A percentile compares a stretch with the other conserved stretches of the same genome.
Conservation (phyloP, 208 protist genomes). For the Acanthamoeba triangularis region DNA sequence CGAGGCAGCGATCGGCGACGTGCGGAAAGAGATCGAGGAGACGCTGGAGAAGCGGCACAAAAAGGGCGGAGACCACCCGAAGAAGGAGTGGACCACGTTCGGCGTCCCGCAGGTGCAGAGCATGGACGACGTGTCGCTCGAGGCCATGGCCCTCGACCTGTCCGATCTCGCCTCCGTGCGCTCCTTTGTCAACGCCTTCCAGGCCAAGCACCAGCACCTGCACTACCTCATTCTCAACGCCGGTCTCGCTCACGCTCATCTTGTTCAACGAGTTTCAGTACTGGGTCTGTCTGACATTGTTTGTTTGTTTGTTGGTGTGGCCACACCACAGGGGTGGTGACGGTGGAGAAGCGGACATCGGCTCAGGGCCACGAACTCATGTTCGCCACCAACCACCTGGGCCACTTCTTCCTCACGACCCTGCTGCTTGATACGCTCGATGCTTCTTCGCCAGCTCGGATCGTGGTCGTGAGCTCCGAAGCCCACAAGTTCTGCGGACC, state of each 20-base stretch:
- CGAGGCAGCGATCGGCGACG: conserved; percentile 24
- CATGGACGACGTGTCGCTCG: conserved; percentile 37
- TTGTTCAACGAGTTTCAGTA: not conserved
- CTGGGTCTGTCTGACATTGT: not conserved
- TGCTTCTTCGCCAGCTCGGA: not conserved
- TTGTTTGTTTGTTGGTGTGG: too few relatives aligned
- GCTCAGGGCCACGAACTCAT: conserved; percentile 64
- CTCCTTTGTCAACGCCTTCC: conserved; percentile 50
- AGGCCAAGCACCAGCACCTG: not conserved
- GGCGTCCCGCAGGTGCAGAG: conserved; percentile 8
- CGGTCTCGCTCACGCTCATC: not conserved
- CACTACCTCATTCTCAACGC: conserved; percentile 66
- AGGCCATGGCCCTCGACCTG: conserved; percentile 59
- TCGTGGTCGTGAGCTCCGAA: conserved; percentile 56
- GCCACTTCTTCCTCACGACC: conserved; percentile 60
- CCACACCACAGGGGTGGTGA: not conserved
- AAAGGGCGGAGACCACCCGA: not conserved
- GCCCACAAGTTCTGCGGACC: conserved; percentile 62
- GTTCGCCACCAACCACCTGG: conserved; percentile 72
- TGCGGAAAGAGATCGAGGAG: not conserved
- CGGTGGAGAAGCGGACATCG: not conserved
- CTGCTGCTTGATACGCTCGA: conserved; percentile 3
- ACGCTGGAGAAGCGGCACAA: not conserved
- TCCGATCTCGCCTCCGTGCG: conserved; percentile 61
- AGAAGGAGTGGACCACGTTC: conserved; percentile 42